Percentiles rank a stretch among this genome's conserved stretches.
These are phyloP conservation scores for Fusarium incarnatum DNA, from an alignment of 2,329 filamentous ascomycete species.

Conservation along the genomic window DNA sequence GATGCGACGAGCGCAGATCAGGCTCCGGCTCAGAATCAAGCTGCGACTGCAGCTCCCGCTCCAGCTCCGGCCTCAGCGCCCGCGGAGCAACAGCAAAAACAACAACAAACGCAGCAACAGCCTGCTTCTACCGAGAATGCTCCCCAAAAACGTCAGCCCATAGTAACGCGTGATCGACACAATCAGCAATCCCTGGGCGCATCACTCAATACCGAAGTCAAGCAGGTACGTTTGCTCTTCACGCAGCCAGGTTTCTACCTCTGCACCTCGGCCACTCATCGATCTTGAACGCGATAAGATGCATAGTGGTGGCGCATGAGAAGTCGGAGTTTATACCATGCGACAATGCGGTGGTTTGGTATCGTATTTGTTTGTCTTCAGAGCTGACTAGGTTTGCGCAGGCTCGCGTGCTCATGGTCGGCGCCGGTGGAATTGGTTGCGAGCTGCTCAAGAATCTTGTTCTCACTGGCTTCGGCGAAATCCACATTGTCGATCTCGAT, in stretches of 20 bases:
- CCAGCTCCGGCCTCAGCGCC: conserved; percentile 1
- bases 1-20: conserved; percentile 44
- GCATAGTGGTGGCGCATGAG: conserved; percentile 5
- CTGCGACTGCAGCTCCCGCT: conserved; percentile 30
- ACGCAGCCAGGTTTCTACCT: conserved; percentile 6
- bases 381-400: conserved; percentile 54
- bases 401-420: conserved; percentile 92
- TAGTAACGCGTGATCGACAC: conserved; percentile 62
- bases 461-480: conserved; percentile 89
- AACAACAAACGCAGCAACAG: conserved; percentile 31
- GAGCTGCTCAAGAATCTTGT: conserved; percentile 97
- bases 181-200: conserved; percentile 75
- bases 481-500: conserved; percentile 96
- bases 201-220: conserved; percentile 72
- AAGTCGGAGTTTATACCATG: neutral
- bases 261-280: conserved; percentile 23
- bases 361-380: conserved; percentile 4
- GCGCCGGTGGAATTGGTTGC: conserved; percentile 96
- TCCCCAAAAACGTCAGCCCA: conserved; percentile 44
- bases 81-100: conserved; percentile 26
- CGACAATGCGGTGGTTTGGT: conserved; percentile 3
- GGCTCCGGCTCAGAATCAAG: conserved; percentile 27
- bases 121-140: conserved; percentile 33
- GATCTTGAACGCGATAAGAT: conserved; percentile 9
- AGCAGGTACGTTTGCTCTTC: conserved; percentile 66